These are phyloP conservation scores for Xerocomellus chrysenteron DNA, from an alignment of 768 basidiomycete species.

Conservation along the genomic window DNA sequence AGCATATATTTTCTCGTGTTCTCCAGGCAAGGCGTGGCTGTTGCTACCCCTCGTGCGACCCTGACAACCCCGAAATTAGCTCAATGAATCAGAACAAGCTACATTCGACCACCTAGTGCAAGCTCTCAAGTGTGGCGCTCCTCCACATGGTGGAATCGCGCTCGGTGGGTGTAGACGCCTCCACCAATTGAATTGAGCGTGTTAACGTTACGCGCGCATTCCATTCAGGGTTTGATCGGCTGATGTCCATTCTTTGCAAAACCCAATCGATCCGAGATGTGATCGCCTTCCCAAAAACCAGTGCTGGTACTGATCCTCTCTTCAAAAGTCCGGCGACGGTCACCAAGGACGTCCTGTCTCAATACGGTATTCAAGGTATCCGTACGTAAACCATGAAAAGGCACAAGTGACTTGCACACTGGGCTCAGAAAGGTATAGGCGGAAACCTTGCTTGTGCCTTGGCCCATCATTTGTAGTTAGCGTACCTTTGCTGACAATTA, in stretches of 20 bases:
- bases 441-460: neutral
- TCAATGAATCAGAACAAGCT: constrained; percentile 66
- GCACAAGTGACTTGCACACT: neutral
- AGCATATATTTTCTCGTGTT: constrained; percentile 72
- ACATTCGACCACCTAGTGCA: constrained; percentile 85
- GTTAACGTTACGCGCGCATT: constrained; percentile 1
- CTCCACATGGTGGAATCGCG: constrained; percentile 94
- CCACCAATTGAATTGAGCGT: constrained; percentile 3
- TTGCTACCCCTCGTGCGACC: constrained; percentile 7
- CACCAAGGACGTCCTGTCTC: constrained; percentile 48
- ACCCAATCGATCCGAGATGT: constrained; percentile 90
- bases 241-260: constrained; percentile 88
- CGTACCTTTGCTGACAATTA: neutral
- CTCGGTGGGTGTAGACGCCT: constrained; percentile 54
- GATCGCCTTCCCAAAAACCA: constrained; percentile 94
- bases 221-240: constrained; percentile 79
- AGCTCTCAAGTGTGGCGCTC: constrained; percentile 86
- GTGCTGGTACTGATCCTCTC: constrained; percentile 77
- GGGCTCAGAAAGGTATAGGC: neutral
- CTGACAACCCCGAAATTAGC: constrained; percentile 42
- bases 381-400: constrained; percentile 7
- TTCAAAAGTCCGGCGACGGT: constrained; percentile 84
- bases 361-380: constrained; percentile 58
- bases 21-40: constrained; percentile 60
- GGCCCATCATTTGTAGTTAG: constrained; percentile 1